Evolutionary conservation across 495 filamentous ascomycete species (phyloP).

Genomic region (Annulohypoxylon bovei): DNA sequence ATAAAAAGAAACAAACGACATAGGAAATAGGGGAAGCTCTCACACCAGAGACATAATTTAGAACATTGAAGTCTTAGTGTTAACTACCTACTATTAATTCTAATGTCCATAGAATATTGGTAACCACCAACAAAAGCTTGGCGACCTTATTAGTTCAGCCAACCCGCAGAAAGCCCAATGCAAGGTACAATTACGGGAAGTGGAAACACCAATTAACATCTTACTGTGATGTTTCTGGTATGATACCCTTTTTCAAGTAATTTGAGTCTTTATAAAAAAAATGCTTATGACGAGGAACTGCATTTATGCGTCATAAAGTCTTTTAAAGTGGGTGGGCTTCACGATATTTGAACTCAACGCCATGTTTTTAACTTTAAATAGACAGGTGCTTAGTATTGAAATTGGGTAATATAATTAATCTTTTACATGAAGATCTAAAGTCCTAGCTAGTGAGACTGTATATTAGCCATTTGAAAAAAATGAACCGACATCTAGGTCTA

Average conservation of each 20-base stretch:
- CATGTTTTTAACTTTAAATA: not conserved
- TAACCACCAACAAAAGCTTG: slow-evolving; percentile 1
- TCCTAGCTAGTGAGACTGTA: not conserved
- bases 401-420: not conserved
- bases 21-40: not conserved
- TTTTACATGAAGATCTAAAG: not conserved
- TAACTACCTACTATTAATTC: no score
- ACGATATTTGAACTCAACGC: not conserved
- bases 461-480: not conserved
- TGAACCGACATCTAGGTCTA: not conserved
- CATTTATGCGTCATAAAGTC: not conserved
- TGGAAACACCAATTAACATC: not conserved
- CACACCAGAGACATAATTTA: not conserved
- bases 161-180: slow-evolving; percentile 2
- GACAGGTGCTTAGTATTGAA: not conserved
- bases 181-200: slow-evolving; percentile 2
- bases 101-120: no score
- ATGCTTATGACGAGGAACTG: no score
- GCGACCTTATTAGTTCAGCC: not conserved
- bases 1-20: not conserved
- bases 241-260: no score
- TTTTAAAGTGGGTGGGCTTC: not conserved
- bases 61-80: no score
- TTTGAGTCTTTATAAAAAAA: no score
- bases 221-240: not conserved